phyloP scores from a whole-genome alignment of 2,329 filamentous ascomycete genomes.

The Arthrobotrys iridis region DNA sequence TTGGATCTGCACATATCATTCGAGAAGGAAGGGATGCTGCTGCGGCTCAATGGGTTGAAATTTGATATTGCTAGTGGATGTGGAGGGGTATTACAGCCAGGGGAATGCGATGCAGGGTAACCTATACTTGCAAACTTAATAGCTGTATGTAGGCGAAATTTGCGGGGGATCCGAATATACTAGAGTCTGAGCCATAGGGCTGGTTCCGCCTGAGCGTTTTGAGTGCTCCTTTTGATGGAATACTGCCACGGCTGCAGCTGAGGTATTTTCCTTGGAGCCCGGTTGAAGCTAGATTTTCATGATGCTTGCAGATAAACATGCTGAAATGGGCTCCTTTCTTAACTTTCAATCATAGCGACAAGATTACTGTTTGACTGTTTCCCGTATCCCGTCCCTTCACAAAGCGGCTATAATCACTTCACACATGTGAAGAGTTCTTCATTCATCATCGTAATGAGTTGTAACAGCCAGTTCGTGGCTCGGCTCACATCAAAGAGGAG shows the following conservation, averaged over 20 bases:
- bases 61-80: slow-evolving; percentile 1
- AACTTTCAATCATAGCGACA: slow-evolving; percentile 6
- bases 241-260: slow-evolving; percentile 17
- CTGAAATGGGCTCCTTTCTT: slow-evolving; percentile 14
- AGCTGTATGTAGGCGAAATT: slow-evolving; percentile 33
- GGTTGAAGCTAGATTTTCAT: not conserved
- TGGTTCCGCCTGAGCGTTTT: slow-evolving; percentile 34
- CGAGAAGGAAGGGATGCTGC: not conserved
- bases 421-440: too few species aligned
- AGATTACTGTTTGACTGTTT: slow-evolving; percentile 7
- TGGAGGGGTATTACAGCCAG: slow-evolving; percentile 1
- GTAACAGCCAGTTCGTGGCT: too few species aligned
- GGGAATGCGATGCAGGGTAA: slow-evolving; percentile 20
- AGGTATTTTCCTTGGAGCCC: slow-evolving; percentile 45
- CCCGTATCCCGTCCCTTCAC: too few species aligned
- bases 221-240: not conserved
- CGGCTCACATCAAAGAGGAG: too few species aligned
- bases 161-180: slow-evolving; percentile 45
- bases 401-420: too few species aligned
- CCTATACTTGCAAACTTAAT: slow-evolving; percentile 14
- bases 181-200: slow-evolving; percentile 31
- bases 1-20: slow-evolving; percentile 20
- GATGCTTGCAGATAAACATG: slow-evolving; percentile 17
- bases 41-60: slow-evolving; percentile 42
- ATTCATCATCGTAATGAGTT: too few species aligned